Base-by-base conservation (phyloP, 768 basidiomycete species). In the Boletellus ananiceps region DNA sequence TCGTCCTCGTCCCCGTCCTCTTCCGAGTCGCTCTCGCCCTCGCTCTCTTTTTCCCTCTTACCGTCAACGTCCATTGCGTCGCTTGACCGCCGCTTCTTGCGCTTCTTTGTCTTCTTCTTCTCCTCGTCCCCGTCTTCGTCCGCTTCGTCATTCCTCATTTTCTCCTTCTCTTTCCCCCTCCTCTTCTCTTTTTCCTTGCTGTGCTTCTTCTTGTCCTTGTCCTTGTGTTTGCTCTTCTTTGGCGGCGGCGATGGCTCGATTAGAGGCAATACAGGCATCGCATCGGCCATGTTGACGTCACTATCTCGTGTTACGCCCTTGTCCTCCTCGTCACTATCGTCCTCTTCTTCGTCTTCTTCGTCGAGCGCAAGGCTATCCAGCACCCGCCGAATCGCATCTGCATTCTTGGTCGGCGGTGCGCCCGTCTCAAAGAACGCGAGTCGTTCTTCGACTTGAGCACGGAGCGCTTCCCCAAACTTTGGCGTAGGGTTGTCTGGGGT, bases 371-470 rank as follows among this genome's bases (percentile, higher is more conserved):
- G 81, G 46, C 79, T 78, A n/a, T 88, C 82, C 51, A 94, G 61
- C 15, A 94, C 93, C 66, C 87, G 90, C 54, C 85, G 82, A 54
- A 96, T 93, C n/a, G 86, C 88, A 53, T 95, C 93, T 21, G 89
- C 78, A 49, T 90, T 96, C 74, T 93, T 98, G 23, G 82, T 80
- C 18, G 94, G 94, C 8, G 93, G 82, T 8, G 79, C 80, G 6
- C 95, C 95, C 0, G 83, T 88, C 69, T 95, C 93, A 73, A 96
- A 99, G 74, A 98, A 98, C 51, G 77, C 75, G 3, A 99, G 77
- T 12, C 96, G 84, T 68, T 98, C 95, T 67, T 98, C 95, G 13
- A 99, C 96, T 70, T 99, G 96, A 5, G 80, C 77, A 5, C 89
- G 81, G 9, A 99, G 80, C 3, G 93, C 96, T 64, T 97, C 93